These are phyloP conservation scores for Scedosporium aurantiacum DNA, from an alignment of 2,329 filamentous ascomycete species.

Conservation along the genomic window DNA sequence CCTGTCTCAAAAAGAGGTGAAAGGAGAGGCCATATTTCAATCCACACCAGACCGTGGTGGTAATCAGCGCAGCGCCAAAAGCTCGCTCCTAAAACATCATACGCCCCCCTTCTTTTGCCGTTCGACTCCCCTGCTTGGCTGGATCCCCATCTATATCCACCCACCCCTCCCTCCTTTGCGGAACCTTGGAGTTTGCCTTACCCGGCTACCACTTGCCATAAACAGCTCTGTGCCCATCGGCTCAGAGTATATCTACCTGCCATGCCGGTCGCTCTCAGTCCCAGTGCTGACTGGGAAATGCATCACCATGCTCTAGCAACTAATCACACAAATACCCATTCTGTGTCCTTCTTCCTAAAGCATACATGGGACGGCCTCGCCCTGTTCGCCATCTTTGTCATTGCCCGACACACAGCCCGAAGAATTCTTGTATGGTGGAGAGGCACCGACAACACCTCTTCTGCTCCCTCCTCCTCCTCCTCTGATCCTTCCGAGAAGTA, in stretches of 20 bases:
- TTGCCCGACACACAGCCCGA: conserved; percentile 12
- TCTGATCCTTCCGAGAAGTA: not conserved
- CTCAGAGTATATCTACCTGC: conserved; percentile 6
- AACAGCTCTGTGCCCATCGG: not conserved
- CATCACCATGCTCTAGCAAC: not conserved
- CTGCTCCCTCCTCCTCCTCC: not conserved
- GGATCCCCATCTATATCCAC: not conserved
- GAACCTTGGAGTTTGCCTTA: conserved; percentile 4
- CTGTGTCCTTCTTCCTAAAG: conserved; percentile 7
- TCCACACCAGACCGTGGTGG: not conserved
- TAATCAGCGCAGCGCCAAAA: not conserved
- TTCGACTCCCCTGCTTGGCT: not conserved
- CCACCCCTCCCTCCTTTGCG: conserved; percentile 1
- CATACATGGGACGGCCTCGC: conserved; percentile 19
- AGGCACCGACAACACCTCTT: not conserved
- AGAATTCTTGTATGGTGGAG: not conserved
- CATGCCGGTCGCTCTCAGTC: conserved; percentile 4
- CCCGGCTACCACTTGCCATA: not conserved
- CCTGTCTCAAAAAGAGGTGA: not conserved
- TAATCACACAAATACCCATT: conserved; percentile 6
- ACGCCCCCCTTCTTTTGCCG: not conserved
- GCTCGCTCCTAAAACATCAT: conserved; percentile 1
- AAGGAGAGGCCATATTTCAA: not conserved
- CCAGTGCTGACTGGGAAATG: conserved; percentile 2
- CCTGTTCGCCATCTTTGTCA: conserved; percentile 23